These are phyloP conservation scores for Inosperma sp. DNA, from an alignment of 768 basidiomycete species.

Conservation along the genomic window DNA sequence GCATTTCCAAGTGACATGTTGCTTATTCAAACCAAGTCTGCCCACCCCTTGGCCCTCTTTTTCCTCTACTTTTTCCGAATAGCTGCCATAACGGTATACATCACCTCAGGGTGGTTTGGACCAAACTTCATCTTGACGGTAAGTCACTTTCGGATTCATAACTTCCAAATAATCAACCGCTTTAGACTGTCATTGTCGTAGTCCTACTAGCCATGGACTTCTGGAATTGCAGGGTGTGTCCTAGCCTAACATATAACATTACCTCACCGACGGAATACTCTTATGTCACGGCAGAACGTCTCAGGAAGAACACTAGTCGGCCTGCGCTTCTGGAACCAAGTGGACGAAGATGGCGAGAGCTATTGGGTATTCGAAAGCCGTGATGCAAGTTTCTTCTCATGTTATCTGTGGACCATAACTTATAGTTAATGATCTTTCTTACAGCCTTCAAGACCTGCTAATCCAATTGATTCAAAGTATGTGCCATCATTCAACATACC, in stretches of 20 bases:
- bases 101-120: constrained; percentile 89
- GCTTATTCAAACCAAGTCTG: constrained; percentile 45
- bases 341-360: constrained; percentile 92
- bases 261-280: neutral
- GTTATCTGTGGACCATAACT: neutral
- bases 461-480: constrained; percentile 83
- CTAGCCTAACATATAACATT: neutral
- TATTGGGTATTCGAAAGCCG: constrained; percentile 99
- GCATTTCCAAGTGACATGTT: too few relatives aligned
- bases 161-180: neutral
- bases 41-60: constrained; percentile 79
- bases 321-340: constrained; percentile 97
- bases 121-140: constrained; percentile 92
- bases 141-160: constrained; percentile 24
- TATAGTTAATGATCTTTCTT: constrained; percentile 1
- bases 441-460: constrained; percentile 84
- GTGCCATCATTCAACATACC: constrained; percentile 19
- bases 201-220: constrained; percentile 96
- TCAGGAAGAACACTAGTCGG: constrained; percentile 92
- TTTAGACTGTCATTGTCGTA: constrained; percentile 81
- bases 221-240: constrained; percentile 92
- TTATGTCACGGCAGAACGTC: constrained; percentile 60
- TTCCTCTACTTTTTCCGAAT: constrained; percentile 86
- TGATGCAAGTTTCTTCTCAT: constrained; percentile 57
- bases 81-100: constrained; percentile 85